phyloP scores from a whole-genome alignment of 163 green algal genomes.

The Coccomyxa subellipsoidea region DNA sequence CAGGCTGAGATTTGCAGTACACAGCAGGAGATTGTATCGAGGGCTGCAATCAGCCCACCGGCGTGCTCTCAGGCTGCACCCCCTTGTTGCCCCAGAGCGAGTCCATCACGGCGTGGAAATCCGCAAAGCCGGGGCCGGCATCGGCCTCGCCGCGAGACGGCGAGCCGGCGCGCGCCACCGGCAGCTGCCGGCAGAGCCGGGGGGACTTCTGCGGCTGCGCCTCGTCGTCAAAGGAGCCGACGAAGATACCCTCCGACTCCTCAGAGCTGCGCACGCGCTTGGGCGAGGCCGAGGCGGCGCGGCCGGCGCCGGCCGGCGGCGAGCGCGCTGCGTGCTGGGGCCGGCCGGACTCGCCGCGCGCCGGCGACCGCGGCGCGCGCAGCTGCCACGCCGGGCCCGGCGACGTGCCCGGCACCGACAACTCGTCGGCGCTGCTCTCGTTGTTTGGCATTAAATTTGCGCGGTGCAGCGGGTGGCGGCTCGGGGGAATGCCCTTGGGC shows the following conservation, averaged over 20 bases:
- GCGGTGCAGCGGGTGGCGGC: background rate
- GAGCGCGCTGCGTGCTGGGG: background rate
- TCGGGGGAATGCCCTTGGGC: background rate
- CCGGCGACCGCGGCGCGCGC: background rate
- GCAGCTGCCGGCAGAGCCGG: background rate
- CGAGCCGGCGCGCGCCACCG: background rate
- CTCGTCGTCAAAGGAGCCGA: background rate
- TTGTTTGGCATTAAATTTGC: background rate
- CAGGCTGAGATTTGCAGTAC: too few relatives aligned
- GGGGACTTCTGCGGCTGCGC: slow-evolving; percentile 3
- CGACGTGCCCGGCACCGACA: background rate
- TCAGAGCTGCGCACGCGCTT: background rate
- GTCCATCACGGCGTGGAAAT: background rate
- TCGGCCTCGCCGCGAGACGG: background rate
- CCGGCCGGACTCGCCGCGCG: too few relatives aligned
- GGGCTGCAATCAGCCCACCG: background rate
- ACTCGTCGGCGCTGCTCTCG: background rate
- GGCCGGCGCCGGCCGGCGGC: background rate
- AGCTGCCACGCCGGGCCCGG: background rate
- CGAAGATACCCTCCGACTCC: background rate
- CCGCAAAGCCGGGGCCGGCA: background rate
- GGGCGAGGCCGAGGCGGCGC: background rate
- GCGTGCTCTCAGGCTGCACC: background rate
- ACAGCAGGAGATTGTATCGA: too few relatives aligned
- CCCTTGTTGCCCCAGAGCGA: background rate